Base-by-base conservation (phyloP, 768 basidiomycete species). In the Russula abietina region DNA sequence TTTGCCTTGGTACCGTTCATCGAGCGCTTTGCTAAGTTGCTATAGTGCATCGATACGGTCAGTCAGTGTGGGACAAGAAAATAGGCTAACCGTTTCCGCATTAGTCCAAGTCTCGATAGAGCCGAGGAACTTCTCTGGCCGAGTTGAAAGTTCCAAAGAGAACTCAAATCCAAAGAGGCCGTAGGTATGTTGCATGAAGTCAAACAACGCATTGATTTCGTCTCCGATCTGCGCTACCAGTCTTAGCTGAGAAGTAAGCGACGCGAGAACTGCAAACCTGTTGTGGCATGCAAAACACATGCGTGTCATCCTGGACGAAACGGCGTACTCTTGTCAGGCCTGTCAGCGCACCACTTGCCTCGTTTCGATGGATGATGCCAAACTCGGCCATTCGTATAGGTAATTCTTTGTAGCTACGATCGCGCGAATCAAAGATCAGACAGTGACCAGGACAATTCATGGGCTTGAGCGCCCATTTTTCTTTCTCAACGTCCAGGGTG, bases 391-490 rank as follows among this genome's bases (percentile, higher is more conserved):
- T 93, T 30, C 97, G 87, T 67, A 99, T 87, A 9, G 97, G 97
- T 16, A 98, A 81, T 74, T 99, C 97, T 73, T 87, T 90, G 78
- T 98, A 98, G 64, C 86, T 88, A 65, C 97, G 85, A 73, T 97
- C 95, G 61, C 91, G 82, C 28, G 91, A 89, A 75, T 93, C 96
- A 71, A 98, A 99, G 69, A 99, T 91, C 55, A 98, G 75, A 74
- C 91, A 94, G 73, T 98, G 97, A 6, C 95, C 95, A 0, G 91
- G 97, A 78, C 97, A 98, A 75, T 99, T 99, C 97, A 99, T 99
- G 22, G 97, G 97, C 76, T 98, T 97, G 62, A 98, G 80, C 0
- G 83, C 96, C 85, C 93, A 99, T 71, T 84, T 84, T 76, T 98
- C 94, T 77, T 98, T 98, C 76, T 99, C 97, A 60, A 98, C 76